These are phyloP conservation scores for Diaporthe ampelina DNA, from an alignment of 2,329 filamentous ascomycete species.

Conservation along the genomic window DNA sequence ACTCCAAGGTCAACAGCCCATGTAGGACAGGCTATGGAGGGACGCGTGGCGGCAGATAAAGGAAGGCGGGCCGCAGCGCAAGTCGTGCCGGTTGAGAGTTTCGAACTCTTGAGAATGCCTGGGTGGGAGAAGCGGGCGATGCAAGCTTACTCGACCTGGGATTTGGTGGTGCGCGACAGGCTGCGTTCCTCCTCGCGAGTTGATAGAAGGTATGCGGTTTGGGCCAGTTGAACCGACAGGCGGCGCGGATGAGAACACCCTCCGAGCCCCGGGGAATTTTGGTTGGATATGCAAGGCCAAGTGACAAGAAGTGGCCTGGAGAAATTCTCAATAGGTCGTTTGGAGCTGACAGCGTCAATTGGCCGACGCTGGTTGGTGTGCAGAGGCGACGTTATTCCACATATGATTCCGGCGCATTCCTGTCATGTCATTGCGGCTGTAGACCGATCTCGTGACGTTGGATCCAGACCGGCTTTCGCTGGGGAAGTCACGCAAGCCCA, in stretches of 20 bases:
- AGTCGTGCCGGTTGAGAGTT: not conserved
- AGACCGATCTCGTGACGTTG: slow-evolving; percentile 25
- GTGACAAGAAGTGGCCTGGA: slow-evolving; percentile 36
- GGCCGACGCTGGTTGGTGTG: slow-evolving; percentile 32
- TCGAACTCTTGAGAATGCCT: not conserved
- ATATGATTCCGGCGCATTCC: slow-evolving; percentile 33
- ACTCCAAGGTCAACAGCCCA: slow-evolving; percentile 28
- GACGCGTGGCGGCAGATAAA: slow-evolving; percentile 23
- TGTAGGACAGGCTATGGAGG: not conserved
- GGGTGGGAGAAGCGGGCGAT: not conserved
- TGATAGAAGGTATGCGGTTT: slow-evolving; percentile 26
- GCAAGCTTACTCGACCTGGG: not conserved
- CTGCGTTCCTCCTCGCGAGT: slow-evolving; percentile 2
- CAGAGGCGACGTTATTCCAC: slow-evolving; percentile 30
- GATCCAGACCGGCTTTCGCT: slow-evolving; percentile 13
- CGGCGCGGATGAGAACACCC: not conserved
- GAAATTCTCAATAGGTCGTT: slow-evolving; percentile 36
- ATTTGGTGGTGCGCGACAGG: slow-evolving; percentile 7
- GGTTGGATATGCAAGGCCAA: slow-evolving; percentile 30
- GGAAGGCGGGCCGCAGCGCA: slow-evolving; percentile 10
- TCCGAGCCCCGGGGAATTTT: not conserved
- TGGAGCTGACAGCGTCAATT: slow-evolving; percentile 22
- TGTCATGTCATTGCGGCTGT: slow-evolving; percentile 21
- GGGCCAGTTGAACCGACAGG: slow-evolving; percentile 18
- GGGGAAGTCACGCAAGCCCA: slow-evolving; percentile 19